These are phyloP conservation scores for Trypanosoma brucei DNA, from an alignment of 208 protist genomes.

Conservation along the genomic window DNA sequence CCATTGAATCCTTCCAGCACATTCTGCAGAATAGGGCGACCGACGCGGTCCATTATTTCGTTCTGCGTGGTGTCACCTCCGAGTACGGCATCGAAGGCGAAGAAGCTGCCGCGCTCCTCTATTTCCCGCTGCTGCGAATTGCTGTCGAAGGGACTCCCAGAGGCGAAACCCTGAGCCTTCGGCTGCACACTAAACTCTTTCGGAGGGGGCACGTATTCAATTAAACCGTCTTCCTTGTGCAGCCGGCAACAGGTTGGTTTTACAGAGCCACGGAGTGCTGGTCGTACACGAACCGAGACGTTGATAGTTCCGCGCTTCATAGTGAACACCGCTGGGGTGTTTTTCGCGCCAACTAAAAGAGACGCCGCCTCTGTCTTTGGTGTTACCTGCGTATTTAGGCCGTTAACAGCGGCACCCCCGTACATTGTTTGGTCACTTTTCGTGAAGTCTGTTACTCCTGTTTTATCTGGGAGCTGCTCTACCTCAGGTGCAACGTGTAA, in stretches of 20 bases:
- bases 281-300: conserved; percentile 52
- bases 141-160: neutral
- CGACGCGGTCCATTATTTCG: conserved; percentile 66
- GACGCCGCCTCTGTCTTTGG: neutral
- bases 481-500: too few relatives aligned
- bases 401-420: too few relatives aligned
- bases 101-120: conserved; percentile 24
- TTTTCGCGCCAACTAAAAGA: neutral
- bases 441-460: too few relatives aligned
- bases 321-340: neutral
- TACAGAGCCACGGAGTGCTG: neutral
- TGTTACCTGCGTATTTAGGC: neutral
- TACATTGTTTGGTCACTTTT: too few relatives aligned
- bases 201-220: conserved; percentile 27
- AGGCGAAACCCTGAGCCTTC: conserved; percentile 1
- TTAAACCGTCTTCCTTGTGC: conserved; percentile 6
- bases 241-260: conserved; percentile 22
- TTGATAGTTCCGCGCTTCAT: conserved; percentile 15
- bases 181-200: neutral
- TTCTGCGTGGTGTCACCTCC: conserved; percentile 43
- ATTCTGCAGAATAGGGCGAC: conserved; percentile 38
- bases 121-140: neutral
- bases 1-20: conserved; percentile 76
- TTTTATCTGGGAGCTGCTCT: too few relatives aligned
- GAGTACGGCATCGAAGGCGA: conserved; percentile 72